These are phyloP conservation scores for Ceratocystis harringtonii DNA, from an alignment of 2,329 filamentous ascomycete species.

Conservation along the genomic window DNA sequence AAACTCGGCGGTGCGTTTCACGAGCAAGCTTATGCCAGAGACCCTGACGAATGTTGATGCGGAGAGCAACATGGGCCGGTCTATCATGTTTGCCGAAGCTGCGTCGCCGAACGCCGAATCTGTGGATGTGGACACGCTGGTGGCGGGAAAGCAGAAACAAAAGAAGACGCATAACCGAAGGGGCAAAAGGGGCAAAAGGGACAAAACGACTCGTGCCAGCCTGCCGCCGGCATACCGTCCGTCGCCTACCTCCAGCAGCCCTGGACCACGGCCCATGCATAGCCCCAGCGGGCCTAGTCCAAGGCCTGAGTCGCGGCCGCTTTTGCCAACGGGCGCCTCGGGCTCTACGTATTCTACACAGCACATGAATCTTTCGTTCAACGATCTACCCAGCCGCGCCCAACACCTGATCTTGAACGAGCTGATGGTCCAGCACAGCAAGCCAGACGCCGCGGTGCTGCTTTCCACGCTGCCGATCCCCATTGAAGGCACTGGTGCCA, in stretches of 20 bases:
- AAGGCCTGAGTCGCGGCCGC: neutral
- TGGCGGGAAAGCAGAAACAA: neutral
- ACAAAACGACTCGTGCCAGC: neutral
- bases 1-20: constrained; percentile 46
- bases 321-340: neutral
- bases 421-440: constrained; percentile 54
- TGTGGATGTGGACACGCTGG: neutral
- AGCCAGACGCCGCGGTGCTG: constrained; percentile 53
- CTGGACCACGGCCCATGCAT: neutral
- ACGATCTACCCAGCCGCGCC: constrained; percentile 68
- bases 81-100: constrained; percentile 57
- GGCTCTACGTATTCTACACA: constrained; percentile 40
- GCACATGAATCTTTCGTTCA: constrained; percentile 61
- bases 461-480: constrained; percentile 77
- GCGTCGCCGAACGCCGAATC: constrained; percentile 16
- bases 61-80: constrained; percentile 40
- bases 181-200: neutral
- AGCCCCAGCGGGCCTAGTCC: neutral
- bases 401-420: constrained; percentile 82
- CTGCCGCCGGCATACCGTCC: neutral
- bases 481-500: constrained; percentile 56
- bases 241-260: neutral
- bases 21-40: constrained; percentile 56
- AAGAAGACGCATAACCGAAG: neutral
- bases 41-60: constrained; percentile 52